Evolutionary conservation across 164 flowering plant species (phyloP).

Genomic region (Aristolochia contorta): DNA sequence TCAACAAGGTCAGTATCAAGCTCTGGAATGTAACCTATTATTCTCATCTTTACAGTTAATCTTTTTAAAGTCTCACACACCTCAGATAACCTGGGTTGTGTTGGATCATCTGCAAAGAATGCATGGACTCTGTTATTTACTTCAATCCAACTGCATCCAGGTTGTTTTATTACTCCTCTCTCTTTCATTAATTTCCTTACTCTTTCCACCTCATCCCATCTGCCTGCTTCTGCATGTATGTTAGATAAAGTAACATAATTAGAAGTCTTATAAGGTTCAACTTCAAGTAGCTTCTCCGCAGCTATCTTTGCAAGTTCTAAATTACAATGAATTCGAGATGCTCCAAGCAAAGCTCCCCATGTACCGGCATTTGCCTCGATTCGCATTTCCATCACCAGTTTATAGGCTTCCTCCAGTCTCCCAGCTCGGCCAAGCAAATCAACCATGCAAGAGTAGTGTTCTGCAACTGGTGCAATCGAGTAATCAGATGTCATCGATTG

Average conservation of each 20-base stretch:
- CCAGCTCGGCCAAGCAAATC: constrained; percentile 18
- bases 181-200: constrained; percentile 16
- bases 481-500: constrained; percentile 8
- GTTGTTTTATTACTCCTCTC: constrained; percentile 14
- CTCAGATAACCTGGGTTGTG: constrained; percentile 7
- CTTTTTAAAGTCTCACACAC: constrained; percentile 8
- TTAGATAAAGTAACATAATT: constrained; percentile 18
- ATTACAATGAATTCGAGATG: constrained; percentile 11
- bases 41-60: constrained; percentile 9
- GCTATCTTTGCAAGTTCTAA: constrained; percentile 14
- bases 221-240: constrained; percentile 15
- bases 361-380: constrained; percentile 14
- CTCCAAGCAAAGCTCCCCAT: constrained; percentile 19
- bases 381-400: constrained; percentile 15
- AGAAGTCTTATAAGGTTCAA: constrained; percentile 17
- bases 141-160: constrained; percentile 18
- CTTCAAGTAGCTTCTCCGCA: constrained; percentile 16
- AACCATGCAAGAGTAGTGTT: constrained; percentile 17
- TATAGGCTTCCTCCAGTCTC: constrained; percentile 13
- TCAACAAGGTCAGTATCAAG: constrained; percentile 3
- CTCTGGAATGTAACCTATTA: constrained; percentile 6
- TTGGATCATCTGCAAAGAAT: constrained; percentile 15
- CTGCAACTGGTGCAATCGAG: constrained; percentile 14
- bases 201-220: constrained; percentile 18
- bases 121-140: constrained; percentile 13